These are phyloP conservation scores for Tetrapisispora phaffii DNA, from an alignment of 805 yeast species.

Conservation along the genomic window DNA sequence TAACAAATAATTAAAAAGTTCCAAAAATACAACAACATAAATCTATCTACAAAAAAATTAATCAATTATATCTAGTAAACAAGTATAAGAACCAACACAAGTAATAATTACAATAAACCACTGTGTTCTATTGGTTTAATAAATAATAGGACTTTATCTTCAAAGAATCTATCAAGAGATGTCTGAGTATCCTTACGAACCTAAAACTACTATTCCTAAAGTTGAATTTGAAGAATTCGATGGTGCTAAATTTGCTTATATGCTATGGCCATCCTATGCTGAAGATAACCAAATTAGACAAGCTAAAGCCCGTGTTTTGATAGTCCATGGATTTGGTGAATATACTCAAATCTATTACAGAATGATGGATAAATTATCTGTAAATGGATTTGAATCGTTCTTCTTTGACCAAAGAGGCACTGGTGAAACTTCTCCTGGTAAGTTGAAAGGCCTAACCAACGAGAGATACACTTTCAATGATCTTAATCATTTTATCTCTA, in stretches of 20 bases:
- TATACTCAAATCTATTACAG: conserved; percentile 40
- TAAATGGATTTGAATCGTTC: conserved; percentile 52
- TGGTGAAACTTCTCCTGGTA: conserved; percentile 52
- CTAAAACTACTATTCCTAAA: conserved; percentile 15
- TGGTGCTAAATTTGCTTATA: conserved; percentile 24
- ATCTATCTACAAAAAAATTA: too few species aligned
- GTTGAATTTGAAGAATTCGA: conserved; percentile 19
- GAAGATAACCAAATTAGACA: not conserved
- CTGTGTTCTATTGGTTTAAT: too few species aligned
- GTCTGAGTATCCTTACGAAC: conserved; percentile 14
- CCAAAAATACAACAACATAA: too few species aligned
- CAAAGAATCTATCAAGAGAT: too few species aligned
- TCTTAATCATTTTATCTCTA: conserved; percentile 40
- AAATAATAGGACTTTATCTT: too few species aligned
- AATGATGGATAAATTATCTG: conserved; percentile 42
- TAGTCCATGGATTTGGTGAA: conserved; percentile 69
- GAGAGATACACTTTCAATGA: conserved; percentile 50
- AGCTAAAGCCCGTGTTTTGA: conserved; percentile 44
- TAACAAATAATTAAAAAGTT: too few species aligned
- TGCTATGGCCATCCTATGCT: conserved; percentile 19
- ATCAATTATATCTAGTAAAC: too few species aligned
- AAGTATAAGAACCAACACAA: too few species aligned
- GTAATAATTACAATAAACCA: too few species aligned
- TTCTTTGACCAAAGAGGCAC: conserved; percentile 72
- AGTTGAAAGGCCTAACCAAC: conserved; percentile 44